Conservation (phyloP, 148 eudicot genomes). For the Rhododendron vialii region DNA sequence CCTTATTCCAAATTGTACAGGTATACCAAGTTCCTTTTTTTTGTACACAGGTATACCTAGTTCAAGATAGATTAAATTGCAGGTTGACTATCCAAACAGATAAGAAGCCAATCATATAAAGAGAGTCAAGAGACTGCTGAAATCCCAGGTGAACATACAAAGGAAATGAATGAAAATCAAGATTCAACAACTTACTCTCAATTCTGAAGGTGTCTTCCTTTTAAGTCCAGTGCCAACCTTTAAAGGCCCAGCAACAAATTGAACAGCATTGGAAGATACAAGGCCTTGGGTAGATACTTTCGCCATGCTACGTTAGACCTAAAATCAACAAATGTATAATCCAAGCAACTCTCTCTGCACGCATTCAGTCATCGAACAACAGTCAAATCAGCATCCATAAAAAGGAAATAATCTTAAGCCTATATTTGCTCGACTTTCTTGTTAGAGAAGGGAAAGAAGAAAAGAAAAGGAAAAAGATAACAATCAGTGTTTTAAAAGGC, state of each 20-base stretch:
- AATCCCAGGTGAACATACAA: background rate
- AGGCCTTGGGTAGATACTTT: constrained; percentile 58
- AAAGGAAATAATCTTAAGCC: background rate
- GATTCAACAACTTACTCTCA: constrained; percentile 46
- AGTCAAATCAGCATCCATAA: background rate
- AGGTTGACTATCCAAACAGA: background rate
- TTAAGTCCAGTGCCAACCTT: constrained; percentile 40
- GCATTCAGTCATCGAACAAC: background rate
- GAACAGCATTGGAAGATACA: constrained; percentile 36
- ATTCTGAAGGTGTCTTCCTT: constrained; percentile 85
- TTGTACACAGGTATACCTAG: background rate
- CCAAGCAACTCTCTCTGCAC: constrained; percentile 10
- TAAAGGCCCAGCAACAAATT: constrained; percentile 36
- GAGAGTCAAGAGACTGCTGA: background rate
- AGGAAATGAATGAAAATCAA: background rate
- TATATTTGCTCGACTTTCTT: background rate
- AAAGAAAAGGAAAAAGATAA: background rate
- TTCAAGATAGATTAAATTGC: background rate
- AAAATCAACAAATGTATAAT: background rate
- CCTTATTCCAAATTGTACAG: background rate
- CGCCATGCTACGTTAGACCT: constrained; percentile 42
- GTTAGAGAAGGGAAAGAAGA: background rate
- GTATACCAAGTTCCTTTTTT: background rate
- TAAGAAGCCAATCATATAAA: background rate
- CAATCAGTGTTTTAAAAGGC: background rate